Evolutionary conservation across 1,284 basidiomycete species (phyloP).

Genomic region (Tilletiaria anomala): DNA sequence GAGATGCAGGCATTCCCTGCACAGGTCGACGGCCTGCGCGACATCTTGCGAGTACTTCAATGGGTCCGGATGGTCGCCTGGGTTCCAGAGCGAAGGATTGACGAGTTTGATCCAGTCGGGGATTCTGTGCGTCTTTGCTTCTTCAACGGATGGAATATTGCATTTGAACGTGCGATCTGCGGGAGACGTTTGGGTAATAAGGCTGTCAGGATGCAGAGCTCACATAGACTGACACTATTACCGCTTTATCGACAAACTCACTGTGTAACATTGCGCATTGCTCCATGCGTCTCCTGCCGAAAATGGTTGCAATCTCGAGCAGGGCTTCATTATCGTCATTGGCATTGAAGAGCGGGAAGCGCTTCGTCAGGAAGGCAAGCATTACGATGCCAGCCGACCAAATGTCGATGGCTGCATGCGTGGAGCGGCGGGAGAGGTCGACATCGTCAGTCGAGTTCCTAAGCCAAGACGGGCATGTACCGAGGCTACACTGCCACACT

Average conservation of each 20-base stretch:
- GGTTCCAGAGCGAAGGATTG: constrained; percentile 23
- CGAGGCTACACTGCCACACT: constrained; percentile 2
- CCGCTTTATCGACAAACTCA: too few species aligned
- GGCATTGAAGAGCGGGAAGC: constrained; percentile 89
- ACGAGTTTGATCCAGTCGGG: constrained; percentile 26
- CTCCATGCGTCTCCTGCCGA: constrained; percentile 73
- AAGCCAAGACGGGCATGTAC: background rate
- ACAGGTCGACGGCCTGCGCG: constrained; percentile 25
- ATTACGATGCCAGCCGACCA: constrained; percentile 91
- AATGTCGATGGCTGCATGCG: constrained; percentile 66
- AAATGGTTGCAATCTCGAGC: constrained; percentile 79
- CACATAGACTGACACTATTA: too few species aligned
- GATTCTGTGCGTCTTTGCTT: constrained; percentile 5
- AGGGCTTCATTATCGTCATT: constrained; percentile 88
- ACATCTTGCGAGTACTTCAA: constrained; percentile 20
- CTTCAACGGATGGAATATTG: background rate
- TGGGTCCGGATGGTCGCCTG: constrained; percentile 21
- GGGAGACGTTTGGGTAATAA: too few species aligned
- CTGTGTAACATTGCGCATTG: constrained; percentile 76
- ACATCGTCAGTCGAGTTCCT: background rate
- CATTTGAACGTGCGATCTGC: background rate
- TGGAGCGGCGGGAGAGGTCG: background rate
- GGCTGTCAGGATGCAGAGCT: too few species aligned
- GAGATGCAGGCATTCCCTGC: constrained; percentile 23
- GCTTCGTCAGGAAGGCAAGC: constrained; percentile 75